Percentiles rank a stretch among this genome's conserved stretches.
Conservation (phyloP, 345 rosid genomes). For the Syzygium jambos region DNA sequence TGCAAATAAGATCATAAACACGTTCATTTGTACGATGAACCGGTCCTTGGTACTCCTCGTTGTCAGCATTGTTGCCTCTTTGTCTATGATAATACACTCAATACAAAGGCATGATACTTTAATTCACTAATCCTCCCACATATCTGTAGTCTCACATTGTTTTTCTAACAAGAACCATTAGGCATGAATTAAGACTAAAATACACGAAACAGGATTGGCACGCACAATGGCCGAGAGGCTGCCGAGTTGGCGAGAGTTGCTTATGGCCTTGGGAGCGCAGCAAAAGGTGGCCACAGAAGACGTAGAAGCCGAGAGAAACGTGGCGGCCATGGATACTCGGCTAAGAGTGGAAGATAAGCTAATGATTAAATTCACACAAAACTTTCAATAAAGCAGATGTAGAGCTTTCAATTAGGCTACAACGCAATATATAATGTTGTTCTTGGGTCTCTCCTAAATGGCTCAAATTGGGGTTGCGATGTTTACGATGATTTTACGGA, state of each 20-base stretch:
- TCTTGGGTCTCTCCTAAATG: not conserved
- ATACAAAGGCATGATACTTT: not conserved
- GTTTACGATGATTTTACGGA: not conserved
- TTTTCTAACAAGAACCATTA: not conserved
- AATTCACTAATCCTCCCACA: not conserved
- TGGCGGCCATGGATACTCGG: not conserved
- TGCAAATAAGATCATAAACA: not conserved
- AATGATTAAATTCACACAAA: not conserved
- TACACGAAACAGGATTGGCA: not conserved
- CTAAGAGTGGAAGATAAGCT: not conserved
- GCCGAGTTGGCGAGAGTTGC: not conserved
- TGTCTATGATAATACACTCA: not conserved
- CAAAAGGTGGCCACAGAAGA: not conserved
- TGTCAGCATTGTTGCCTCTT: not conserved
- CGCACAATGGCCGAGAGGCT: slow-evolving; percentile 2
- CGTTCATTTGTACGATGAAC: not conserved
- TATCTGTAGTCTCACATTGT: not conserved
- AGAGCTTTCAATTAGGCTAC: not conserved
- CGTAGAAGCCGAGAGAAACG: not conserved
- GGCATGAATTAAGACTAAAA: not conserved
- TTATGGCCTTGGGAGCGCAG: not conserved
- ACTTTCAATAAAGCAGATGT: not conserved
- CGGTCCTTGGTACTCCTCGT: not conserved
- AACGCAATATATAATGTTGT: not conserved
- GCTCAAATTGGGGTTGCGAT: not conserved